Conservation (phyloP, 1,284 basidiomycete genomes). For the Grifola frondosa region DNA sequence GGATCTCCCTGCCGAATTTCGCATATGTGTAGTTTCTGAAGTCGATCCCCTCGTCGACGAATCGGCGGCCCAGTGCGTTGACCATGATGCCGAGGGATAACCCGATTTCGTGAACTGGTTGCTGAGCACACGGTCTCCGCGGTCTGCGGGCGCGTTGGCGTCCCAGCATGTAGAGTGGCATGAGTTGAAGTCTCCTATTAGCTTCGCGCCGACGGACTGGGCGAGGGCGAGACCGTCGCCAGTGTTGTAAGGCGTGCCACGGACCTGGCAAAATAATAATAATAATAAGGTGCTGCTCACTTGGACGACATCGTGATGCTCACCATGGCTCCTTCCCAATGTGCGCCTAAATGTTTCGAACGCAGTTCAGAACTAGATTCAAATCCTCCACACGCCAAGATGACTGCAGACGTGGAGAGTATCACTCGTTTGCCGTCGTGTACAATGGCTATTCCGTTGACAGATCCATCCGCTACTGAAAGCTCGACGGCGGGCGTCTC, state of each 20-base stretch:
- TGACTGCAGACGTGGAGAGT: slow-evolving; percentile 43
- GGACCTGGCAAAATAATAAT: slow-evolving; percentile 43
- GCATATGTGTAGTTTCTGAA: slow-evolving; percentile 73
- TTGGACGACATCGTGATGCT: slow-evolving; percentile 3
- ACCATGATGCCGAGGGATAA: slow-evolving; percentile 71
- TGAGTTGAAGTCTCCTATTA: slow-evolving; percentile 57
- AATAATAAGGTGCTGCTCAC: neutral
- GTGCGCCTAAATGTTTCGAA: slow-evolving; percentile 49
- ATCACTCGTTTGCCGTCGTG: slow-evolving; percentile 35
- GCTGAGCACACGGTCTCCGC: slow-evolving; percentile 54
- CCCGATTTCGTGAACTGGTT: slow-evolving; percentile 74
- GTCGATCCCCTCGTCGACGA: slow-evolving; percentile 71
- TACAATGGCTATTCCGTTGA: slow-evolving; percentile 47
- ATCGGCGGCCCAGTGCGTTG: slow-evolving; percentile 53
- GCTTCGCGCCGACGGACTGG: slow-evolving; percentile 48
- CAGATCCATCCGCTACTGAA: slow-evolving; percentile 33
- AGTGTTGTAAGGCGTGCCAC: slow-evolving; percentile 67
- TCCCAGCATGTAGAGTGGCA: slow-evolving; percentile 76
- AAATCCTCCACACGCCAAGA: slow-evolving; percentile 66
- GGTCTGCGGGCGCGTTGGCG: slow-evolving; percentile 51
- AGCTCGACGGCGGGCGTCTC: slow-evolving; percentile 48
- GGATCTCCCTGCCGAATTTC: slow-evolving; percentile 59
- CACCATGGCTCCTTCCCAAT: slow-evolving; percentile 59
- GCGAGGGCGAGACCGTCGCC: slow-evolving; percentile 63
- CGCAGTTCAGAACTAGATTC: slow-evolving; percentile 56